phyloP scores from a whole-genome alignment of 2,329 filamentous ascomycete genomes.

The Fusarium sp. region DNA sequence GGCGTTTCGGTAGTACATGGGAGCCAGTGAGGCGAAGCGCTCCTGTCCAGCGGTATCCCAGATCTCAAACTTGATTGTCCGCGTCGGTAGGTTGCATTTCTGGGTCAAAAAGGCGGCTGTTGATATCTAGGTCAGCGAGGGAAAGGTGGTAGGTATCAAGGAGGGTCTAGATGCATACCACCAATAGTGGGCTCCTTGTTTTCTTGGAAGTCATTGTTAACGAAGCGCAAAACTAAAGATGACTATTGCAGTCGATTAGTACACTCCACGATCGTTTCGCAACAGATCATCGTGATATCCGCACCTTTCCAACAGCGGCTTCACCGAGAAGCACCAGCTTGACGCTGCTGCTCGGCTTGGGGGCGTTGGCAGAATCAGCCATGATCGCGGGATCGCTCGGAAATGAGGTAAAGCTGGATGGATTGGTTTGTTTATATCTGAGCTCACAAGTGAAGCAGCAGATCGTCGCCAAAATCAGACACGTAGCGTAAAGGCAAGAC shows the following conservation, averaged over 20 bases:
- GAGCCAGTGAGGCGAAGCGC: conserved; percentile 93
- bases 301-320: conserved; percentile 97
- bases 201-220: conserved; percentile 99
- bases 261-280: not conserved
- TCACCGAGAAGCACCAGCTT: conserved; percentile 98
- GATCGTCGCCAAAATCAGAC: conserved; percentile 10
- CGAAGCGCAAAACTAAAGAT: conserved; percentile 95
- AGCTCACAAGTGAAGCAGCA: conserved; percentile 3
- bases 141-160: conserved; percentile 1
- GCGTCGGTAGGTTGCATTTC: conserved; percentile 94
- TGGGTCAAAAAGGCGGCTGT: conserved; percentile 96
- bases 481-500: conserved; percentile 8
- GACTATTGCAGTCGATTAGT: conserved; percentile 67
- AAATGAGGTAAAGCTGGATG: conserved; percentile 24
- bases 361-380: conserved; percentile 65
- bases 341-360: conserved; percentile 99
- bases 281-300: conserved; percentile 21
- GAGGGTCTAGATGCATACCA: conserved; percentile 64
- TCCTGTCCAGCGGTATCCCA: conserved; percentile 99
- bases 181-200: conserved; percentile 99
- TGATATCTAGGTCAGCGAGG: conserved; percentile 24
- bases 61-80: conserved; percentile 94
- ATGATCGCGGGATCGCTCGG: conserved; percentile 43
- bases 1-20: conserved; percentile 99
- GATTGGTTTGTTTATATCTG: conserved; percentile 5